Evolutionary conservation across 352 stramenopile genomes (phyloP).

Genomic region (Phytophthora podocarpi): DNA sequence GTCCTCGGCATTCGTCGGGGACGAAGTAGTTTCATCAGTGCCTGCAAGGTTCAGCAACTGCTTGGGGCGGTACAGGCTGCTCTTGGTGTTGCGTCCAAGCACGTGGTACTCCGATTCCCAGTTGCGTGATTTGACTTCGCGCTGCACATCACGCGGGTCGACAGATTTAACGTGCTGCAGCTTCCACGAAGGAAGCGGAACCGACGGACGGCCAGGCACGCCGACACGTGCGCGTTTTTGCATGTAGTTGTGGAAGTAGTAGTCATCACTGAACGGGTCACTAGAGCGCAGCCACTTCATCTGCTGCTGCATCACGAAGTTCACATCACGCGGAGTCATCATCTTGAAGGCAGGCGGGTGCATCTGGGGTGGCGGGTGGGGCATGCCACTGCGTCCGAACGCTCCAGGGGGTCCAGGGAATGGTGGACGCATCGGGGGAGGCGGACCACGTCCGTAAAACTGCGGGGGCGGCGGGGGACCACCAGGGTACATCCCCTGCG

Average conservation of each 20-base stretch:
- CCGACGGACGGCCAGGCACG: constrained; percentile 34
- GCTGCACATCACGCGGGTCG: constrained; percentile 60
- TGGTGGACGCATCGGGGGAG: constrained; percentile 32
- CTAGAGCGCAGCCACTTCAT: constrained; percentile 88
- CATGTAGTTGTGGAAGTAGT: constrained; percentile 88
- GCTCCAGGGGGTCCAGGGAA: constrained; percentile 28
- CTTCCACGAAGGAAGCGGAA: constrained; percentile 82
- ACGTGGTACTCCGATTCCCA: constrained; percentile 80
- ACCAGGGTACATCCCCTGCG: constrained; percentile 44
- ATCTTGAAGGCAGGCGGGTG: constrained; percentile 72
- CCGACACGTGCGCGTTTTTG: constrained; percentile 68
- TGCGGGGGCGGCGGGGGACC: constrained; percentile 27
- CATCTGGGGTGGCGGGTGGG: constrained; percentile 41
- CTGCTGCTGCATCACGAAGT: constrained; percentile 86
- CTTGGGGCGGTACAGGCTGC: constrained; percentile 80
- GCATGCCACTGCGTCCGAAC: constrained; percentile 24
- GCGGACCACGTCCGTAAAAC: constrained; percentile 27
- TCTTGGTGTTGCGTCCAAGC: constrained; percentile 78
- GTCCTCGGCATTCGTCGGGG: constrained; percentile 16
- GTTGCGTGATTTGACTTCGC: constrained; percentile 68
- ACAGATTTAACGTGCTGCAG: constrained; percentile 85
- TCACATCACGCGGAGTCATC: constrained; percentile 87
- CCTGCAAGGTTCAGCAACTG: constrained; percentile 60
- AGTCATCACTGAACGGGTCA: constrained; percentile 89
- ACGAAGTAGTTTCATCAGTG: constrained; percentile 19